phyloP scores from a whole-genome alignment of 192 early-diverging fungal genomes.

The Backusella australiensis region DNA sequence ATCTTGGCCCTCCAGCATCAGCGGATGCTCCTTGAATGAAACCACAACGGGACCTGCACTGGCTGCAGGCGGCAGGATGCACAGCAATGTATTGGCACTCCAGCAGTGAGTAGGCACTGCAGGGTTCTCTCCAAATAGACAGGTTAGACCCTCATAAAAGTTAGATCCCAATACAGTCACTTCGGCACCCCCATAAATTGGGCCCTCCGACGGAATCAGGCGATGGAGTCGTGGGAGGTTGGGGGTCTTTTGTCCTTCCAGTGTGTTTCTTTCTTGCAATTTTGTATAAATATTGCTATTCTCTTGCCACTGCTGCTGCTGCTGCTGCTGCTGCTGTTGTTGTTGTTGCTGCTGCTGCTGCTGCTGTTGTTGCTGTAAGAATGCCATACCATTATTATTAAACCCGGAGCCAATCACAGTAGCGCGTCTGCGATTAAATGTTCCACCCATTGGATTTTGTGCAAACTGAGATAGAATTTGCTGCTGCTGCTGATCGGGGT shows the following conservation, averaged over 20 bases:
- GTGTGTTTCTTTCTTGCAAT: neutral
- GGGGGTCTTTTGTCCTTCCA: conserved; percentile 8
- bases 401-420: conserved; percentile 1
- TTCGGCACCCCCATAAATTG: conserved; percentile 73
- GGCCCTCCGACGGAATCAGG: conserved; percentile 76
- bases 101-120: conserved; percentile 67
- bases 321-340: neutral
- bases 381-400: neutral
- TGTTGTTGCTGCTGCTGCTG: neutral
- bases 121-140: conserved; percentile 68
- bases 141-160: conserved; percentile 70
- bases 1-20: conserved; percentile 36
- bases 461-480: conserved; percentile 10
- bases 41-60: conserved; percentile 63
- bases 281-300: conserved; percentile 17
- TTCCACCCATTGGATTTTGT: conserved; percentile 8
- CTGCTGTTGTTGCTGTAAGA: neutral
- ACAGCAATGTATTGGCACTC: conserved; percentile 69
- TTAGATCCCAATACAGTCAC: conserved; percentile 72
- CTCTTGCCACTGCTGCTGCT: conserved; percentile 5
- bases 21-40: conserved; percentile 37
- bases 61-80: conserved; percentile 69
- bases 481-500: conserved; percentile 18
- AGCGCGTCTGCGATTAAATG: conserved; percentile 1
- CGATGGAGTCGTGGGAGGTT: conserved; percentile 38